These are phyloP conservation scores for Penicillium simplicissimum DNA, from an alignment of 495 filamentous ascomycete species.

Conservation along the genomic window DNA sequence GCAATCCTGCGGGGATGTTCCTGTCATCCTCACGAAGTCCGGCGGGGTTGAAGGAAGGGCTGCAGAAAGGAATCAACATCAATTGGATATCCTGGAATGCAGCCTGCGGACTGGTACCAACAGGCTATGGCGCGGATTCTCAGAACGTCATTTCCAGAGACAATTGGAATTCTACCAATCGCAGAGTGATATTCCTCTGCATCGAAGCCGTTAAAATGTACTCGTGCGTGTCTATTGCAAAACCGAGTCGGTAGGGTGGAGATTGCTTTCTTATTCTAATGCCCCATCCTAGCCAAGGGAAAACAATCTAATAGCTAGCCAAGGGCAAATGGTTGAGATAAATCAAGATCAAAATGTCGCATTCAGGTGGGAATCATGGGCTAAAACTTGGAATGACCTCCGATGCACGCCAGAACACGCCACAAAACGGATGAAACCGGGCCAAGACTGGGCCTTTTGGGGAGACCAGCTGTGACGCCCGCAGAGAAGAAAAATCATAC, in stretches of 20 bases:
- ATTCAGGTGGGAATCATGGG: slow-evolving; percentile 31
- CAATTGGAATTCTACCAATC: background rate
- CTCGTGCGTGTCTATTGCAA: background rate
- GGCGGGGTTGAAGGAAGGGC: background rate
- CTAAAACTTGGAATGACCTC: slow-evolving; percentile 21
- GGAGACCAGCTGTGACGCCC: background rate
- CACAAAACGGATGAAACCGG: slow-evolving; percentile 15
- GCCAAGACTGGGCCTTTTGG: background rate
- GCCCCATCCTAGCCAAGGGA: background rate
- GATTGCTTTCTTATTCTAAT: background rate
- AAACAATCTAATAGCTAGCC: background rate
- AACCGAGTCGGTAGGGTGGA: background rate
- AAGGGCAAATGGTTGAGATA: background rate
- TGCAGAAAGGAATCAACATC: background rate
- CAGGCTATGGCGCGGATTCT: background rate
- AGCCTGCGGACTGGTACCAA: background rate
- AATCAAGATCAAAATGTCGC: slow-evolving; percentile 12
- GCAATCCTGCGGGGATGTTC: background rate
- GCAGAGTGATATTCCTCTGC: background rate
- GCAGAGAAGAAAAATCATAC: slow-evolving; percentile 4
- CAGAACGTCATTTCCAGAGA: background rate
- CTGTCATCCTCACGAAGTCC: background rate
- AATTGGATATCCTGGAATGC: background rate
- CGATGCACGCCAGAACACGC: slow-evolving; percentile 27
- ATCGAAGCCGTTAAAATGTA: background rate